Conservation (phyloP, 495 filamentous ascomycete species). For the Daldinia caldariorum region DNA sequence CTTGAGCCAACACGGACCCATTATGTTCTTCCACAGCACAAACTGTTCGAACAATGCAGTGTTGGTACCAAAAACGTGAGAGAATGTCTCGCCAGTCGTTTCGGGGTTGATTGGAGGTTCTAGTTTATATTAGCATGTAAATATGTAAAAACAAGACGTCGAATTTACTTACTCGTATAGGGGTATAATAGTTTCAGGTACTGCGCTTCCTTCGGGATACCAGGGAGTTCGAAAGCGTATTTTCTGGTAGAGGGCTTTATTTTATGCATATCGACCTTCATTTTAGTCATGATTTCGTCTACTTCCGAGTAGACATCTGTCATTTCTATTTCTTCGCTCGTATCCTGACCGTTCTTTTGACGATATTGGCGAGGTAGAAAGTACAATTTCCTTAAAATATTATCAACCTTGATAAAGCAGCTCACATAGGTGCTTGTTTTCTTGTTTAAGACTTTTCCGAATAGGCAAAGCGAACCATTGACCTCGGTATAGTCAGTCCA, state of each 20-base stretch:
- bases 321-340: conserved; percentile 86
- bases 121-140: conserved; percentile 37
- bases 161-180: conserved; percentile 66
- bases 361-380: conserved; percentile 84
- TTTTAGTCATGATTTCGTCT: conserved; percentile 80
- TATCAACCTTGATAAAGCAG: conserved; percentile 96
- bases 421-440: conserved; percentile 79
- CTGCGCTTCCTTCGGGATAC: conserved; percentile 85
- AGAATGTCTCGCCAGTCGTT: conserved; percentile 86
- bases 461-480: conserved; percentile 90
- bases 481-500: conserved; percentile 97
- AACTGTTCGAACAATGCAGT: conserved; percentile 97
- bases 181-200: conserved; percentile 95
- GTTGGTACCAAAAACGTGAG: conserved; percentile 92
- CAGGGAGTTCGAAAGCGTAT: conserved; percentile 93
- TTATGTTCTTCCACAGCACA: conserved; percentile 96
- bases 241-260: conserved; percentile 89
- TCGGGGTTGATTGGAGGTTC: conserved; percentile 70
- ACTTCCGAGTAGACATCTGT: conserved; percentile 90
- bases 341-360: conserved; percentile 68
- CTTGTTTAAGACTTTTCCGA: conserved; percentile 96
- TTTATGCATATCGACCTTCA: conserved; percentile 87
- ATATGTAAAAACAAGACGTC: neutral
- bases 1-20: conserved; percentile 97
- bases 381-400: conserved; percentile 89